Evolutionary conservation across 306 rosid genomes (phyloP).

Genomic region (Inga laurina): DNA sequence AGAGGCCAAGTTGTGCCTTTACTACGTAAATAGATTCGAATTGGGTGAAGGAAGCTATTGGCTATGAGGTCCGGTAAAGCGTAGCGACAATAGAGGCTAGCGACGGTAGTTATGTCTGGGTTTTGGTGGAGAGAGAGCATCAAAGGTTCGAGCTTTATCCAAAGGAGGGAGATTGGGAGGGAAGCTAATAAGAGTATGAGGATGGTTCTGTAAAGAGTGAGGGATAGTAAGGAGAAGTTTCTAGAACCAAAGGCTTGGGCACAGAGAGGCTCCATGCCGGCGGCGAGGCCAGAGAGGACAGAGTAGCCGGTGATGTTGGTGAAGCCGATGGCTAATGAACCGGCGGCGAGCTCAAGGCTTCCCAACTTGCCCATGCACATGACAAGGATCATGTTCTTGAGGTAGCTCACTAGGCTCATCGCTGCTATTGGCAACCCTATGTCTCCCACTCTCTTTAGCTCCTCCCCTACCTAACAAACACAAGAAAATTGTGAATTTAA

Average conservation of each 20-base stretch:
- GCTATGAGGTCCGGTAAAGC: constrained; percentile 75
- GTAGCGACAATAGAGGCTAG: constrained; percentile 62
- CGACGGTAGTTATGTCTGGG: constrained; percentile 56
- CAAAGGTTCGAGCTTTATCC: constrained; percentile 69
- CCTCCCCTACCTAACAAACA: constrained; percentile 54
- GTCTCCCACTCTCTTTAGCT: constrained; percentile 55
- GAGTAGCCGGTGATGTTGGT: constrained; percentile 81
- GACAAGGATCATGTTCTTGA: constrained; percentile 64
- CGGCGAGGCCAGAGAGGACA: constrained; percentile 66
- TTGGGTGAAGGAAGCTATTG: constrained; percentile 67
- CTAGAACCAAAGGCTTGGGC: constrained; percentile 66
- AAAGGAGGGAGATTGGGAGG: constrained; percentile 55
- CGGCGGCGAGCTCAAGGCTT: constrained; percentile 68
- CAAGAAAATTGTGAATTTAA: neutral
- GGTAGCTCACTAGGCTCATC: constrained; percentile 62
- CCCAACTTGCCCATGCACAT: constrained; percentile 78
- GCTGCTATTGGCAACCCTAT: constrained; percentile 69
- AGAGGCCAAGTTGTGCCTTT: constrained; percentile 71
- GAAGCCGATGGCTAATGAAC: constrained; percentile 71
- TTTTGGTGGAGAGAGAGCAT: constrained; percentile 62
- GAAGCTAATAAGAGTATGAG: constrained; percentile 54
- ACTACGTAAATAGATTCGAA: constrained; percentile 66
- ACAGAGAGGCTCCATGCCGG: constrained; percentile 79
- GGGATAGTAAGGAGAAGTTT: constrained; percentile 49
- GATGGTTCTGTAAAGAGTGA: constrained; percentile 64